Base-by-base conservation (phyloP, 2,329 filamentous ascomycete species). In the Ambrosiella xylebori region DNA sequence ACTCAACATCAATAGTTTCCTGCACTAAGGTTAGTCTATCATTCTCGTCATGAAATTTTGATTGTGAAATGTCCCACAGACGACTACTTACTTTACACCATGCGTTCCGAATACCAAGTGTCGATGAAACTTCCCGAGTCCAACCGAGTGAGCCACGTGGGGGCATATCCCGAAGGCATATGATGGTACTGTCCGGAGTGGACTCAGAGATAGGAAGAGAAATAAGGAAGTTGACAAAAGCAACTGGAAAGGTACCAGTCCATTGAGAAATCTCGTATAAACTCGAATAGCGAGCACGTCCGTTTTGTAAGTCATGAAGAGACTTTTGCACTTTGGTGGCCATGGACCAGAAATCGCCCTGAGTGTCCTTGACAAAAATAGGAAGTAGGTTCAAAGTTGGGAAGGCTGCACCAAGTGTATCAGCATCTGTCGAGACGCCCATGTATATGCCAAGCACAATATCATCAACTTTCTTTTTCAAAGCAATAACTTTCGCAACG, bases 341-440 rank as follows among this genome's bases (percentile, higher is more conserved):
- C 8, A 37, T 17, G 7, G 27, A 17, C 39, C 53, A 44, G 7
- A 55, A 11, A 44, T 13, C n/a, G 5, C 39, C 12, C 2, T 44
- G 19, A 13, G 38, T 17, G 6, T 67, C 36, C 5, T 63, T 65
- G 1, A 93, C 76, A 9, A 75, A 74, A 0, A 96, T 69, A 0
- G 89, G 88, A 1, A 95, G 76, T 3, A 96, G 74, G 63, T 86
- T 90, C 17, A 96, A 74, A 0, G 87, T 93, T 0, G 90, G 89
- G 38, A 80, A 82, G 0, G 76, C 70, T 0, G 63, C 62, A 0
- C 72, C 66, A 1, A 78, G 71, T 1, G 76, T 70, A 7, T 38
- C 35, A n/a, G 41, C 75, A 56, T 88, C 79, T n/a, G 9, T 2
- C n/a, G 44, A 47, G 66, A 94, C 95, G 47, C 88, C 86, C 7